Conservation (phyloP, 2,329 filamentous ascomycete species). For the Albifimbria verrucaria region DNA sequence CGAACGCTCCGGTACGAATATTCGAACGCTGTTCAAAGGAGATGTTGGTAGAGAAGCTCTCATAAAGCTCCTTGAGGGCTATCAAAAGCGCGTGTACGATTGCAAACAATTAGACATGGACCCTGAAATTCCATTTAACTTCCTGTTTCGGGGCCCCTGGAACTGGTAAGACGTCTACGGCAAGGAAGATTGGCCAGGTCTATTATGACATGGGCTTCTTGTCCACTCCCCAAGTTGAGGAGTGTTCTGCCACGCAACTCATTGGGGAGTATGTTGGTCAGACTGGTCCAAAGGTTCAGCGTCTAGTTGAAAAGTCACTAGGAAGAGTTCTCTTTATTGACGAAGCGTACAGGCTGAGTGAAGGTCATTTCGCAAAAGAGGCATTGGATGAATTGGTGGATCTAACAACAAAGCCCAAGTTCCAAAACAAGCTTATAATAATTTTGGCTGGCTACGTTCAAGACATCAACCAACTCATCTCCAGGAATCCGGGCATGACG, state of each 20-base stretch:
- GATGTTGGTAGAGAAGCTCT: constrained; percentile 56
- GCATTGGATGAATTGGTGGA: constrained; percentile 53
- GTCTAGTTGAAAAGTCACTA: constrained; percentile 55
- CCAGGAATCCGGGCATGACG: constrained; percentile 58
- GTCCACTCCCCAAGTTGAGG: constrained; percentile 54
- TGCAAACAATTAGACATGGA: constrained; percentile 23
- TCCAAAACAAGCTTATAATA: constrained; percentile 57
- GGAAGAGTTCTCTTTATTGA: constrained; percentile 70
- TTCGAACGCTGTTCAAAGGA: constrained; percentile 53
- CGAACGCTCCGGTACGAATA: constrained; percentile 35
- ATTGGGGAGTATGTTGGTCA: constrained; percentile 68
- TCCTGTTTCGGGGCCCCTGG: constrained; percentile 65
- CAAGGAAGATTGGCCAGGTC: constrained; percentile 70
- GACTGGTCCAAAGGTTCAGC: constrained; percentile 62
- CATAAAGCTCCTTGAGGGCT: constrained; percentile 49
- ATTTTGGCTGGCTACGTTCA: constrained; percentile 67
- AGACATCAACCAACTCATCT: constrained; percentile 63
- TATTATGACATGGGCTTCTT: constrained; percentile 75
- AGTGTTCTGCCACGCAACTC: constrained; percentile 66
- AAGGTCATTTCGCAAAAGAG: constrained; percentile 55
- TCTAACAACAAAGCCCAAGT: constrained; percentile 52
- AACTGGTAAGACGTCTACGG: constrained; percentile 71
- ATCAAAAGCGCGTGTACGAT: constrained; percentile 42
- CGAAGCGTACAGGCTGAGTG: constrained; percentile 63
- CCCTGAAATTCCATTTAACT: constrained; percentile 59